These are phyloP conservation scores for Pleurotus sapidus DNA, from an alignment of 768 basidiomycete species.

Conservation along the genomic window DNA sequence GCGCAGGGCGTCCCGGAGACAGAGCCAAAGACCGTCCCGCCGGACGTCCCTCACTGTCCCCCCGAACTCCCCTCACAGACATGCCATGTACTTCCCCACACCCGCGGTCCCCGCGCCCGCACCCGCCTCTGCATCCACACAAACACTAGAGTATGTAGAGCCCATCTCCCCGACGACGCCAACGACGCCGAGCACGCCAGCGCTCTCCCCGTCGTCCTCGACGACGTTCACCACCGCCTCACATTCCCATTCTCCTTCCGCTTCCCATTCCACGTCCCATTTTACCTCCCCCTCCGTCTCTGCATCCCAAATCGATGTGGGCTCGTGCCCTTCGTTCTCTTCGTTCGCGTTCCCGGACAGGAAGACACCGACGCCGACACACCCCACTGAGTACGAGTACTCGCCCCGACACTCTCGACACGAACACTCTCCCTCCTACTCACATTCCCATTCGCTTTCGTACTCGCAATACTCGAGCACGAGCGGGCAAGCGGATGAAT, in stretches of 20 bases:
- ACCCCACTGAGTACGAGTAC: not conserved
- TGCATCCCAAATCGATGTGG: not conserved
- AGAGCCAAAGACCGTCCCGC: not conserved
- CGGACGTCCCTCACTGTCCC: not conserved
- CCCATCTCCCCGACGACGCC: not conserved
- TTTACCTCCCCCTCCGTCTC: not conserved
- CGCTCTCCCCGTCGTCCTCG: not conserved
- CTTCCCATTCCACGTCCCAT: not conserved
- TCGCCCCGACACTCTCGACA: too few species aligned
- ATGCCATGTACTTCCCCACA: slow-evolving; percentile 1
- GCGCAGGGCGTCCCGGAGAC: not conserved
- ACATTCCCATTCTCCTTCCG: not conserved
- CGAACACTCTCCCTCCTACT: not conserved
- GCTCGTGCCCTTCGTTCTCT: not conserved
- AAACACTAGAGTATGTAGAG: not conserved
- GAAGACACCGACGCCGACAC: not conserved
- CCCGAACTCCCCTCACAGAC: not conserved
- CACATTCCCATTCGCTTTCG: not conserved
- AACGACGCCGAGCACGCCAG: not conserved
- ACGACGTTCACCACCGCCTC: not conserved
- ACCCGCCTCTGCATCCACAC: not conserved
- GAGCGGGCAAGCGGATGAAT: not conserved
- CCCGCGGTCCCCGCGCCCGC: not conserved
- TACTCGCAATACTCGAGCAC: not conserved
- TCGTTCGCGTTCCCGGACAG: not conserved